Evolutionary conservation across 345 rosid species (phyloP), one percentile per base, ranked within the genome.

Genomic region (Raphanus raphanistrum): DNA sequence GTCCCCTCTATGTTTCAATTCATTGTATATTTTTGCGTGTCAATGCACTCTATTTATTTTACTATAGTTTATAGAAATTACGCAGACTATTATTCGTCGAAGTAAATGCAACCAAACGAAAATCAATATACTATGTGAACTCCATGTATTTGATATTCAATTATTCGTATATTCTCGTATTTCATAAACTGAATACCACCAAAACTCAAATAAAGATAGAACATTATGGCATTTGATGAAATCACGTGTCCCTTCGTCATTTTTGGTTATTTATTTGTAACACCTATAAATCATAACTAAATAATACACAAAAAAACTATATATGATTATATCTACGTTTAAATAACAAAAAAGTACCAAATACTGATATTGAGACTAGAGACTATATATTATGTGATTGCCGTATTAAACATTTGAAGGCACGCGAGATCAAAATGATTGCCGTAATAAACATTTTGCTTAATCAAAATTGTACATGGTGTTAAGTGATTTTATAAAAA

Each of bases 1-100:
- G 21, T 61, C 17, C 33, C 28, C 33, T 41, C 41, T 41, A 8
- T 25, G 31, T 32, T 45, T 50, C 2, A 57, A 31, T 57, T 16
- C 16, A 32, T 11, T 63, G 2, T 25, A 35, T 57, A 65, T 29
- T 45, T 65, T 71, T 10, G 66, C 66, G 32, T 77, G 80, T 21
- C 71, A 15, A 33, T 5, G 65, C 26, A 35, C 63, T 76, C 63
- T 48, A 48, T 41, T 59, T 60, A 60, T 25, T 38, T 45, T 8
- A 54, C 33, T 43, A 11, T 66, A 27, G 6, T 41, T 16, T 31
- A 4, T 38, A 10, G 2, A 66, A 38, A 75, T 36, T 55, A n/a
- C 9, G 25, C 36, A 36, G 36, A 59, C 68, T 26, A 45, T 36
- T 68, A 60, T 55, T 32, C 52, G 68, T 68, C 15, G 17, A 75